Base-by-base conservation (phyloP, 805 yeast species). In the Kazachstania martiniae region DNA sequence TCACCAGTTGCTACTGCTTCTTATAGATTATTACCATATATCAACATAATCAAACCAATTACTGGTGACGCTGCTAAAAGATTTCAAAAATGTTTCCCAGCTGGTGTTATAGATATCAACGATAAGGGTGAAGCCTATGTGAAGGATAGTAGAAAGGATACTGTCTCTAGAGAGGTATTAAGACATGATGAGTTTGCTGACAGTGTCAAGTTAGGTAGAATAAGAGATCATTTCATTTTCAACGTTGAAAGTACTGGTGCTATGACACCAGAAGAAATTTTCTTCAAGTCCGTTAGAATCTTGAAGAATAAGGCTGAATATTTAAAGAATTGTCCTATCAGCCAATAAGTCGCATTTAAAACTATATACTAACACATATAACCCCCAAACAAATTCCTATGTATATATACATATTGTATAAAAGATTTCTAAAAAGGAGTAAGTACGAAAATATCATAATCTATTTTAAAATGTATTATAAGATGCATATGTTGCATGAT, bases 1-100 rank as follows among this genome's bases (percentile, higher is more conserved):
- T 85, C 96, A 6, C 98, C 98, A 4, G 98, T 91, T 8, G 73
- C 94, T 12, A 91, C 98, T 10, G 96, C 98, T 3, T 83, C 95
- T 10, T 91, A 91, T 62, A 72, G 98, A 61, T 67, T 91, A 51
- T 60, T 91, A 64, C 98, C 98, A 12, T 78, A 74, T 17, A 87
- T 87, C 46, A 76, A 80, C 41, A 85, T 91, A 33, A 55, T 64
- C 25, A 63, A 73, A 40, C 84, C 89, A 29, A 83, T 91, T 37
- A 63, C 61, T 1, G 96, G 95, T 5, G 74, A 68, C 7, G 70
- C 72, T 31, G 97, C 96, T 2, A 51, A 62, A 34, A 80, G 73
- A 49, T 84, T 91, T 60, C 85, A 82, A 58, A 71, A 73, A 48
- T 89, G 97, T 59, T 91, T 91, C 66, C 89, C 97, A 18, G 70